phyloP scores from a whole-genome alignment of 2,329 filamentous ascomycete species.

The Ilyonectria robusta region DNA sequence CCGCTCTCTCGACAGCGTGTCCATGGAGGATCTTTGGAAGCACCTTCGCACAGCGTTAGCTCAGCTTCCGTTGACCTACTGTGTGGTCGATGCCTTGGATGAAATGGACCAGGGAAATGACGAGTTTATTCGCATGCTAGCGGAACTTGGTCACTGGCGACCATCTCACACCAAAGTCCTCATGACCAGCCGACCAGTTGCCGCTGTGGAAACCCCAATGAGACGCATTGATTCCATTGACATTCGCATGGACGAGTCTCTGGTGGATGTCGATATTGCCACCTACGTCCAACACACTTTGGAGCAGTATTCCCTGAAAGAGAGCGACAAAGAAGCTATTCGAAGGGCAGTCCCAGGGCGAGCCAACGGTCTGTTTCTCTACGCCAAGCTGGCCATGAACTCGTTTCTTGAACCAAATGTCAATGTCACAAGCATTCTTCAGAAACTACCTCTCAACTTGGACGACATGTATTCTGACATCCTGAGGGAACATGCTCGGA shows the following conservation, averaged over 20 bases:
- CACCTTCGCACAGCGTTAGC: conserved; percentile 33
- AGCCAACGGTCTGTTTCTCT: conserved; percentile 58
- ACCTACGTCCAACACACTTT: conserved; percentile 50
- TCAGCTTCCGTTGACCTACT: conserved; percentile 48
- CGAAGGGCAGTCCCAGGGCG: not conserved
- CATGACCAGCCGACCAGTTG: conserved; percentile 57
- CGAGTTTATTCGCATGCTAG: conserved; percentile 50
- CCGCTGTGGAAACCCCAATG: conserved; percentile 47
- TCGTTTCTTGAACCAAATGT: conserved; percentile 46
- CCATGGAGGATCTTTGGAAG: conserved; percentile 49
- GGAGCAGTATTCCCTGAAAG: not conserved
- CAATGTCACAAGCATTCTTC: conserved; percentile 44
- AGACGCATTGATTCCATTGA: conserved; percentile 41
- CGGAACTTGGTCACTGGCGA: conserved; percentile 48
- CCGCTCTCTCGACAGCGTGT: conserved; percentile 12
- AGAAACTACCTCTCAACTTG: conserved; percentile 53
- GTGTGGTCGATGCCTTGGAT: conserved; percentile 59
- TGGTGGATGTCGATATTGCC: conserved; percentile 57
- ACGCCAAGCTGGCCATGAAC: conserved; percentile 58
- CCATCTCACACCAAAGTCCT: conserved; percentile 54
- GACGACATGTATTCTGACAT: conserved; percentile 57
- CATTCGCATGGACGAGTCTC: conserved; percentile 52
- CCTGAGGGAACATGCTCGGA: conserved; percentile 53
- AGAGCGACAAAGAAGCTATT: not conserved
- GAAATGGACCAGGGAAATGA: conserved; percentile 58